phyloP scores from a whole-genome alignment of 2,329 filamentous ascomycete species.

The Hymenoscyphus occultus region DNA sequence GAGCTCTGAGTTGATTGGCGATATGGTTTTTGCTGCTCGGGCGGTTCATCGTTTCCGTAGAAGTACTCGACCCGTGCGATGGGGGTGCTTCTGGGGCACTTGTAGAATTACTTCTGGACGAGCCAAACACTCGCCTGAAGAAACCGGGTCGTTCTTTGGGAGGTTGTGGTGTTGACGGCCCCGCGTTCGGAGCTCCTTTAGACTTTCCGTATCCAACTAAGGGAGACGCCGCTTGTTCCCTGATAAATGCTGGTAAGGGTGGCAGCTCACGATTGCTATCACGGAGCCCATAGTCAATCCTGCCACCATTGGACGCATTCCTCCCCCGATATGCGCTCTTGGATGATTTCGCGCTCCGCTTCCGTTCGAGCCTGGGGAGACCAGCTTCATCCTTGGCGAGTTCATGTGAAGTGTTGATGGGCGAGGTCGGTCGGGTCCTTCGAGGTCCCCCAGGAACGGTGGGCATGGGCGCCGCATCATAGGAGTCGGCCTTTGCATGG shows the following conservation, averaged over 20 bases:
- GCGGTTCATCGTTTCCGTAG: slow-evolving; percentile 40
- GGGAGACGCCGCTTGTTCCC: slow-evolving; percentile 51
- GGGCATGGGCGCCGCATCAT: slow-evolving; percentile 82
- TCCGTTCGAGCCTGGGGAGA: slow-evolving; percentile 48
- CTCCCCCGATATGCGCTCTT: slow-evolving; percentile 38
- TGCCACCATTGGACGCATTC: slow-evolving; percentile 40
- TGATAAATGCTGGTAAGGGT: slow-evolving; percentile 39
- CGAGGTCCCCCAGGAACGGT: slow-evolving; percentile 79
- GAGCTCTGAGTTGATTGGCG: slow-evolving; percentile 47
- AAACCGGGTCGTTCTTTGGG: slow-evolving; percentile 77
- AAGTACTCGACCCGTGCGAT: slow-evolving; percentile 37
- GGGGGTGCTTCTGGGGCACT: slow-evolving; percentile 33
- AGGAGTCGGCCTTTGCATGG: slow-evolving; percentile 37
- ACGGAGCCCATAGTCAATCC: slow-evolving; percentile 35
- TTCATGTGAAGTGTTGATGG: slow-evolving; percentile 33
- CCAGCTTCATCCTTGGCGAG: slow-evolving; percentile 21
- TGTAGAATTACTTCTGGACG: slow-evolving; percentile 53
- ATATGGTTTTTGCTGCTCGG: slow-evolving; percentile 43
- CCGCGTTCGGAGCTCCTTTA: slow-evolving; percentile 36
- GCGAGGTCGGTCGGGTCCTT: slow-evolving; percentile 43
- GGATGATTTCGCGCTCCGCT: slow-evolving; percentile 57
- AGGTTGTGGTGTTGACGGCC: slow-evolving; percentile 41
- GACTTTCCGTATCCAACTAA: slow-evolving; percentile 50
- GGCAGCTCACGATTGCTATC: slow-evolving; percentile 32
- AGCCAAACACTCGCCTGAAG: slow-evolving; percentile 84